phyloP scores from a whole-genome alignment of 2,329 filamentous ascomycete genomes.

The Epichloe gansuensis region DNA sequence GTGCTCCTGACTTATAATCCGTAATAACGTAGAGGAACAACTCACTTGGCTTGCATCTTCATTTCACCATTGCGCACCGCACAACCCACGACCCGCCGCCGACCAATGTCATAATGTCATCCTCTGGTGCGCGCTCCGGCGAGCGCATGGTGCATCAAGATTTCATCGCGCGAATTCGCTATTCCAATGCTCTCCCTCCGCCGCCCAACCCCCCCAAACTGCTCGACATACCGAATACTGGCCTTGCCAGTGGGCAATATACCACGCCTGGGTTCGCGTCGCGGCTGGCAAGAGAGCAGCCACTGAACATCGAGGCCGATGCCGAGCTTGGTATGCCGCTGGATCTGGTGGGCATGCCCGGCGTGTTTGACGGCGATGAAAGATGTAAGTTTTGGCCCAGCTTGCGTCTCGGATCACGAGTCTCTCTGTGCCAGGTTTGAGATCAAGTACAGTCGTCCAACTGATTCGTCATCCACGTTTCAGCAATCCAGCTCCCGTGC shows the following conservation, averaged over 20 bases:
- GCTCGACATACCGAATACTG: conserved; percentile 90
- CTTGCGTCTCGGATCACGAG: no score
- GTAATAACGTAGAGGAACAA: no score
- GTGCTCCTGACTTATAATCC: no score
- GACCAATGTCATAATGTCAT: conserved; percentile 15
- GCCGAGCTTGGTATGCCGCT: conserved; percentile 96
- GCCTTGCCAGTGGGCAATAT: conserved; percentile 75
- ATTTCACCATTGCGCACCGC: no score
- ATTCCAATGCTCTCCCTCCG: conserved; percentile 88
- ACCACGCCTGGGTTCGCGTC: conserved; percentile 84
- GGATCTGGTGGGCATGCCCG: conserved; percentile 86
- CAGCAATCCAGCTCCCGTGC: conserved; percentile 72
- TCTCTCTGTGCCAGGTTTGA: no score
- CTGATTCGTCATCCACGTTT: conserved; percentile 2
- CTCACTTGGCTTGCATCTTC: no score
- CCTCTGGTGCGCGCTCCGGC: conserved; percentile 27
- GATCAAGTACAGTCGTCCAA: neutral
- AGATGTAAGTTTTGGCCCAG: conserved; percentile 46
- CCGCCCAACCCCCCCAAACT: conserved; percentile 92
- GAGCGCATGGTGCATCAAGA: conserved; percentile 71
- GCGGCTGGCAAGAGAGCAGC: conserved; percentile 77
- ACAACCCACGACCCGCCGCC: no score
- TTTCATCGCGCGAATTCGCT: conserved; percentile 91
- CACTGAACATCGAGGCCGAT: conserved; percentile 92
- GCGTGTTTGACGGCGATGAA: conserved; percentile 90